Evolutionary conservation across 192 early-diverging fungal genomes (phyloP), one percentile per base, ranked within the genome.

Genomic region (Piromyces finnis): DNA sequence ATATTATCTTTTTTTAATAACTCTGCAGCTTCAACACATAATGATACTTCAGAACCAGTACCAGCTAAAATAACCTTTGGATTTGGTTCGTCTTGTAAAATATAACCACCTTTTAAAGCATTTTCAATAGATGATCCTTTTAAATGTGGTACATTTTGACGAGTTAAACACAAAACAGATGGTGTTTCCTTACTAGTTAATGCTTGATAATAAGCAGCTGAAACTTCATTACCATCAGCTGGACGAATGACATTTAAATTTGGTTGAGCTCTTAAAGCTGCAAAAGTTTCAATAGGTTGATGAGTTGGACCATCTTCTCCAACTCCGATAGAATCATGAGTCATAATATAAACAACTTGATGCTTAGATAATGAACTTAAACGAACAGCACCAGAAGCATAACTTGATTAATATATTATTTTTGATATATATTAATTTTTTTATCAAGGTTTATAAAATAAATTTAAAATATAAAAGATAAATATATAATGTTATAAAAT

Each of bases 221-320:
- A 94, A 30, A 92, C 91, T 83, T 96, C 95, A 84, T 98, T 96
- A 79, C 95, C 95, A 82, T 98, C 96, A 79, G 96, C 96, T 30
- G 96, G 96, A 82, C 96, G 92, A 85, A 96, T 87, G 81, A 91
- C 90, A 77, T 94, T 83, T 81, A 93, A 88, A 88, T 97, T 95
- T 82, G 97, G 97, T 41, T 94, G 91, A 12, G 95, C 96, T 78
- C 97, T 94, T 77, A 94, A 85, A 84, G 90, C 87, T 77, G 95
- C 93, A 80, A 97, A 83, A 16, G 96, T 97, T 86, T 99, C 97
- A 68, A 98, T 93, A 18, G 97, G 96, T 86, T 99, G 97, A 87
- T 99, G 97, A 78, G 97, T 99, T 32, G 96, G 97, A 11, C 97
- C 97, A 87, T 99, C 97, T 85, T 99, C 97, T 82, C 97, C 97